These are phyloP conservation scores for Xerophyta viscosa DNA, from an alignment of 106 monocot genomes.

Conservation along the genomic window DNA sequence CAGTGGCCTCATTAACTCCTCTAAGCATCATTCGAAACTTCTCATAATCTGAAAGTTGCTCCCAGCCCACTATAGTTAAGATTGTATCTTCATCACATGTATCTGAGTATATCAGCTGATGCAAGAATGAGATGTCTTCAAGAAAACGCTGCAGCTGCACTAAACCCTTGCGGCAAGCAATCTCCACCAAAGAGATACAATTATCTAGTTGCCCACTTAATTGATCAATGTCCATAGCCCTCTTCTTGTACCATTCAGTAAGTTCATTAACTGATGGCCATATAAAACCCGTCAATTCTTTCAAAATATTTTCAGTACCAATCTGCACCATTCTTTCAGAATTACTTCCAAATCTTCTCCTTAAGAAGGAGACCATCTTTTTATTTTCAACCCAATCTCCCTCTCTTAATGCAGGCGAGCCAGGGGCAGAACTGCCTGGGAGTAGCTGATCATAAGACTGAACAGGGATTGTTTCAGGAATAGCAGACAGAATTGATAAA, in stretches of 20 bases:
- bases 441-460: constrained; percentile 84
- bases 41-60: constrained; percentile 73
- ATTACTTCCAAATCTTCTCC: constrained; percentile 16
- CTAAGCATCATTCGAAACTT: constrained; percentile 81
- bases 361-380: constrained; percentile 44
- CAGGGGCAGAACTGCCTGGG: constrained; percentile 57
- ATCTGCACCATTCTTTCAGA: constrained; percentile 27
- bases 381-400: constrained; percentile 90
- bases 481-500: constrained; percentile 60
- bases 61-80: constrained; percentile 67
- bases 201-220: constrained; percentile 92
- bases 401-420: constrained; percentile 43
- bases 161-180: constrained; percentile 67
- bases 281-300: constrained; percentile 31
- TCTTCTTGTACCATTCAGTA: constrained; percentile 68
- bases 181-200: constrained; percentile 60
- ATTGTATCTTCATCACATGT: constrained; percentile 40
- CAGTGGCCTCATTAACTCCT: constrained; percentile 45
- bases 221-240: constrained; percentile 79
- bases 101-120: constrained; percentile 63
- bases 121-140: constrained; percentile 70
- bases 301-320: constrained; percentile 67
- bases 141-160: constrained; percentile 48
- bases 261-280: constrained; percentile 77
- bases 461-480: constrained; percentile 89